Percentiles rank a stretch among this genome's conserved stretches.
These are phyloP conservation scores for Leccinellum rugosiceps DNA, from an alignment of 768 basidiomycete species.

Conservation along the genomic window DNA sequence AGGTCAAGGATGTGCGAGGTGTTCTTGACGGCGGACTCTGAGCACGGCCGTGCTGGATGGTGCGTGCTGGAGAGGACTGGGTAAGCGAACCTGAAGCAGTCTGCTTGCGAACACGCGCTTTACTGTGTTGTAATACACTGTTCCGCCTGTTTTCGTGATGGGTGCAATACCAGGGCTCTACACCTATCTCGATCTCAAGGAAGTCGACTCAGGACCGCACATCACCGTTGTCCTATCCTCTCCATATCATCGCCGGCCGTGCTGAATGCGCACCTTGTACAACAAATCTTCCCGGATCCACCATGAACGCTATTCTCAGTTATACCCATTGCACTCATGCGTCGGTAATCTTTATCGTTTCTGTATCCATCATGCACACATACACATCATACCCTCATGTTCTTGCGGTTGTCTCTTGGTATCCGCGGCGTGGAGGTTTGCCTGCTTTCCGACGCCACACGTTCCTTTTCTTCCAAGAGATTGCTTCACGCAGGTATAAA, in stretches of 20 bases:
- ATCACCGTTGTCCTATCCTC: background rate
- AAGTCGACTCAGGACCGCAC: conserved; percentile 1
- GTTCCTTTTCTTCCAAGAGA: conserved; percentile 11
- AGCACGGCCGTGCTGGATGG: conserved; percentile 22
- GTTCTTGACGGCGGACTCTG: conserved; percentile 84
- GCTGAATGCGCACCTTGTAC: conserved; percentile 23
- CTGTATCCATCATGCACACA: conserved; percentile 34
- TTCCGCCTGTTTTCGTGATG: conserved; percentile 27
- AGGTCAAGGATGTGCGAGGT: conserved; percentile 87
- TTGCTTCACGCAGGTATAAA: conserved; percentile 21
- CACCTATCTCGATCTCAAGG: conserved; percentile 17
- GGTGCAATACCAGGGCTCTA: conserved; percentile 28
- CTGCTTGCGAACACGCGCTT: conserved; percentile 21
- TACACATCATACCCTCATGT: conserved; percentile 26
- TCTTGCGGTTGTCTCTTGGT: conserved; percentile 18
- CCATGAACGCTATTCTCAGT: conserved; percentile 12
- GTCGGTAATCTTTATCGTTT: conserved; percentile 30
- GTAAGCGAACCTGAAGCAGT: conserved; percentile 13
- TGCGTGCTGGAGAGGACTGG: conserved; percentile 19
- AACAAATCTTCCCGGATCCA: conserved; percentile 13
- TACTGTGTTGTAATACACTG: conserved; percentile 29
- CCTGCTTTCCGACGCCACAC: conserved; percentile 11
- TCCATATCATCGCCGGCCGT: conserved; percentile 6
- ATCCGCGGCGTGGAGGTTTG: conserved; percentile 14
- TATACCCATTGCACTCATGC: conserved; percentile 29